Evolutionary conservation across 768 basidiomycete genomes (phyloP).

Genomic region (Tephrocybe sp.): DNA sequence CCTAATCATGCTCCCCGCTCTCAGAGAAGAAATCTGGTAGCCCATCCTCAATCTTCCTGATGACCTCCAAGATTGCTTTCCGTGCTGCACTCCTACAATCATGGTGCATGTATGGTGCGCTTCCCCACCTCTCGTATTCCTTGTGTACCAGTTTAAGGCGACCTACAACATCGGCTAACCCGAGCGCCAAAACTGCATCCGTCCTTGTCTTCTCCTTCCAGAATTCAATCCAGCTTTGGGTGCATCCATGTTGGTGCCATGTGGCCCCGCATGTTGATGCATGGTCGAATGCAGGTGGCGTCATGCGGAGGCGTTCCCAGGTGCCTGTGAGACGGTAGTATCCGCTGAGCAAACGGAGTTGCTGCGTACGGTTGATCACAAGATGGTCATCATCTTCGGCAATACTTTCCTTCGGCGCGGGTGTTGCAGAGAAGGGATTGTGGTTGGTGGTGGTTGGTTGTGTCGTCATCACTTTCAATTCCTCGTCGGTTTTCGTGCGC

Average conservation of each 20-base stretch:
- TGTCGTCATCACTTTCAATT: conserved; percentile 16
- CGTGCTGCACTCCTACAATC: conserved; percentile 64
- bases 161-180: conserved; percentile 66
- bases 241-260: conserved; percentile 73
- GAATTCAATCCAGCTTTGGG: conserved; percentile 72
- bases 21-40: conserved; percentile 63
- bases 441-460: neutral
- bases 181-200: conserved; percentile 57
- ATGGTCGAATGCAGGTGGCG: conserved; percentile 64
- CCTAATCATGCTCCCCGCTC: conserved; percentile 13
- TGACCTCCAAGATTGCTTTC: conserved; percentile 50
- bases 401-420: conserved; percentile 25
- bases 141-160: conserved; percentile 58
- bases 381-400: conserved; percentile 44
- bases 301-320: conserved; percentile 62
- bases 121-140: conserved; percentile 70
- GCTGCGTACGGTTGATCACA: conserved; percentile 55
- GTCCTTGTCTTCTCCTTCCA: conserved; percentile 74
- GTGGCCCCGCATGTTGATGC: conserved; percentile 59
- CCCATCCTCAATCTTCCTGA: conserved; percentile 55
- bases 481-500: conserved; percentile 30
- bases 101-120: conserved; percentile 75
- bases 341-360: conserved; percentile 63
- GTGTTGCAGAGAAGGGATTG: neutral
- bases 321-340: conserved; percentile 64